Percentiles rank a stretch among this genome's conserved stretches.
These are phyloP conservation scores for Exophiala aquamarina DNA, from an alignment of 2,329 filamentous ascomycete genomes.

Conservation along the genomic window DNA sequence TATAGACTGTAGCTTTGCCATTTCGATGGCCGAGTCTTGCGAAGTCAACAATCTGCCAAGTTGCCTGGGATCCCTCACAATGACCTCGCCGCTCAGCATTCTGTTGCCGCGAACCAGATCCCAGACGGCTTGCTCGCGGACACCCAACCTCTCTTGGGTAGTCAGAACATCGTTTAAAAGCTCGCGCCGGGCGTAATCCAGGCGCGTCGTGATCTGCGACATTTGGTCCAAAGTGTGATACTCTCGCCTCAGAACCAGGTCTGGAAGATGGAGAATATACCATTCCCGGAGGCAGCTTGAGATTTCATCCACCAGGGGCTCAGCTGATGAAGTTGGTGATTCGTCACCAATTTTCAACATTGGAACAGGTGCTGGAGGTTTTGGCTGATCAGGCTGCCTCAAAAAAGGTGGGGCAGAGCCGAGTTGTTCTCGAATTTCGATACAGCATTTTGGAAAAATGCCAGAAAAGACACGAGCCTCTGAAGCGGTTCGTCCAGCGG, in stretches of 20 bases:
- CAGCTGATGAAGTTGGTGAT: constrained; percentile 81
- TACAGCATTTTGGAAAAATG: constrained; percentile 91
- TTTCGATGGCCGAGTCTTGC: constrained; percentile 87
- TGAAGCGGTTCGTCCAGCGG: constrained; percentile 85
- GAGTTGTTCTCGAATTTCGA: constrained; percentile 90
- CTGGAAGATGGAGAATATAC: constrained; percentile 96
- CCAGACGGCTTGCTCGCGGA: constrained; percentile 93
- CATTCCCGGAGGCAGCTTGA: constrained; percentile 95
- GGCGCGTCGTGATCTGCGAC: constrained; percentile 73
- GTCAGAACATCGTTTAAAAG: constrained; percentile 94
- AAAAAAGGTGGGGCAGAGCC: constrained; percentile 42
- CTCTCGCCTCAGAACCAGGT: constrained; percentile 77
- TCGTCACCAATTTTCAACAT: constrained; percentile 98
- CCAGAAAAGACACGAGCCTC: constrained; percentile 98
- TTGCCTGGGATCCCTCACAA: constrained; percentile 84
- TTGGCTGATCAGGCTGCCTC: constrained; percentile 35
- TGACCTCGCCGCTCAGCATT: constrained; percentile 87
- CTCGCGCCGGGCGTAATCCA: constrained; percentile 84
- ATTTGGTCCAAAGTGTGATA: constrained; percentile 81
- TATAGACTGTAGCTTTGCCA: constrained; percentile 86
- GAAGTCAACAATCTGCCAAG: constrained; percentile 84
- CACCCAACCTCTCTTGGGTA: constrained; percentile 71
- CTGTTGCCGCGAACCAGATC: constrained; percentile 93
- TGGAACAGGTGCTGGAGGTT: constrained; percentile 87
- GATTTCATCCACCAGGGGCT: constrained; percentile 95